Evolutionary conservation across 768 basidiomycete genomes (phyloP), one percentile per base, ranked within the genome.

Genomic region (Coprinopsis strossmayeri): DNA sequence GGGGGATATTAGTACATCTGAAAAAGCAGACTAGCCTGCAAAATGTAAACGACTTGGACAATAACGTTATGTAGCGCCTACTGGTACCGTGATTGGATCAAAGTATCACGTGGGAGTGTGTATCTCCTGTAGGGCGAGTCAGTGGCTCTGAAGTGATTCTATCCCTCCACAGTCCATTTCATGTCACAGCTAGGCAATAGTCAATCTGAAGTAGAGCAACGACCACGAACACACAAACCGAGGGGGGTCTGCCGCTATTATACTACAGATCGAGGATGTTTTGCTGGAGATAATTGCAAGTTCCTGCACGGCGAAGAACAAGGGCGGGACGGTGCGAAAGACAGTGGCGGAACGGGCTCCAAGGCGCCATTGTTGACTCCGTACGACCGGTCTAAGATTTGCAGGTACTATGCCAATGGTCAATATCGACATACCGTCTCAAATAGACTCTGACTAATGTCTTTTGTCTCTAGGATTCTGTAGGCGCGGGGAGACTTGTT

Each of bases 231-330:
- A 38, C 83, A 83, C 30, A 88, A 81, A 59, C 62, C 86, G 10
- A 74, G 87, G 40, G 87, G 87, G 0, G 58, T 81, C 38, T 91
- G 88, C 68, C 71, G 69, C 44, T 90, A 84, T 60, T 87, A 85
- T 58, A 64, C 68, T 12, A 72, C 75, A 17, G 61, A 72, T 0
- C 69, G 84, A 42, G 88, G 89, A 5, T 91, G 88, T 65, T 85
- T 79, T 53, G 73, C 79, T 5, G 82, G 79, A 28, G 64, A 78
- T 45, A 62, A 63, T 4, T 91, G 88, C 79, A 89, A 86, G 69
- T 91, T 90, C 63, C 69, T 85, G 10, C 88, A 91, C 52, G 78
- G 76, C 40, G 68, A 56, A 62, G 44, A 38, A 10, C 32, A 34
- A 4, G 39, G 21, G 37, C 72, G 61, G 57, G 62, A 60, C 28